These are phyloP conservation scores for Malus hybrid DNA, from an alignment of 331 rosid genomes.

Conservation along the genomic window DNA sequence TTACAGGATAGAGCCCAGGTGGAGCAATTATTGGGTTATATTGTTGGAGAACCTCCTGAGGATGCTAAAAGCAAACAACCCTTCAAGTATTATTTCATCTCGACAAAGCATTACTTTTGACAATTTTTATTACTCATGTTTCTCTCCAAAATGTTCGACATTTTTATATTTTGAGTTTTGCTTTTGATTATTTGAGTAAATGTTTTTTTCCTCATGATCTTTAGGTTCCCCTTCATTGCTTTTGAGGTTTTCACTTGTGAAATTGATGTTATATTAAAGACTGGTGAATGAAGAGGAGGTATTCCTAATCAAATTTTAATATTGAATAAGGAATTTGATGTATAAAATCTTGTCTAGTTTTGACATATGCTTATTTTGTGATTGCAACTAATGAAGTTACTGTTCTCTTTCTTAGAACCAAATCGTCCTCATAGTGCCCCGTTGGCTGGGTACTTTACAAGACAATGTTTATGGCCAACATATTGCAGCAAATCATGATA, in stretches of 20 bases:
- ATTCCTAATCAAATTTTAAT: conserved; percentile 1
- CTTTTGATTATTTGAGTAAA: conserved; percentile 14
- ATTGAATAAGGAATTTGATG: too few relatives aligned
- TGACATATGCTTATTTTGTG: too few relatives aligned
- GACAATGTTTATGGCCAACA: too few relatives aligned
- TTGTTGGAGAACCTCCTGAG: conserved; percentile 62
- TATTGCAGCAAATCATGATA: too few relatives aligned
- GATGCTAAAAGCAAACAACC: conserved; percentile 86
- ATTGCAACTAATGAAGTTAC: too few relatives aligned
- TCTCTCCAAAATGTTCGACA: too few relatives aligned
- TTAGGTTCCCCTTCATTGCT: conserved; percentile 90
- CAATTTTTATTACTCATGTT: too few relatives aligned
- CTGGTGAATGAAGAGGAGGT: conserved; percentile 99
- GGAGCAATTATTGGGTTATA: conserved; percentile 4
- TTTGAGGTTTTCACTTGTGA: conserved; percentile 94
- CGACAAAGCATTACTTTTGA: not conserved
- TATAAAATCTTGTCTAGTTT: too few relatives aligned
- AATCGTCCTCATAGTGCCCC: too few relatives aligned
- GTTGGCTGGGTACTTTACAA: too few relatives aligned
- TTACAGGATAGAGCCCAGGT: conserved; percentile 82
- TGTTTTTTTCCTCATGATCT: conserved; percentile 6
- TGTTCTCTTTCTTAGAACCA: too few relatives aligned
- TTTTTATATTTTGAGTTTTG: not conserved
- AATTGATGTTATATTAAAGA: conserved; percentile 94
- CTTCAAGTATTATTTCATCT: conserved; percentile 56